Base-by-base conservation (phyloP, 805 yeast species). In the Cyberlindnera petersonii region DNA sequence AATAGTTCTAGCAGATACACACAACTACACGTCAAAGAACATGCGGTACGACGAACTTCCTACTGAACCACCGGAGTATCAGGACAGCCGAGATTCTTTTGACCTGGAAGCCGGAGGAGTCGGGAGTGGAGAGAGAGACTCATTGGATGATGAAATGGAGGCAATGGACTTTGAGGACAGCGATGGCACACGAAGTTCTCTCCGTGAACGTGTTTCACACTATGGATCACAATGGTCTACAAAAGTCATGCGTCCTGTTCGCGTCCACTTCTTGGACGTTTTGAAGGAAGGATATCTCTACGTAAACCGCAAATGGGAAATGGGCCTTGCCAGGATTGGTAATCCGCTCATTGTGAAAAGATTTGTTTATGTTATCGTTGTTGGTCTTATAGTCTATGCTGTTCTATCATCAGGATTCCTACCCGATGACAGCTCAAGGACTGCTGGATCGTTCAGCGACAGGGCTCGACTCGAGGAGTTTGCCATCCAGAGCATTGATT, bases 331-430 rank as follows among this genome's bases (percentile, higher is more conserved):
- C 15, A 74, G 74, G 43, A 49, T 85, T n/a, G 96, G 96, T 5
- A 87, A 89, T 55, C 96, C 96, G 4, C 61, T 87, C 33, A 82
- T 91, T 20, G 77, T 89, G 20, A 82, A 84, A 49, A 67, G 98
- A 29, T 66, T 89, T 27, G 59, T 85, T 3, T 86, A 86, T 52
- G 84, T 91, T 9, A 52, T 79, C 2, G 55, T 81, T 33, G 74
- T 86, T 48, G 75, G 86, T n/a, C 42, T 64, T 0, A 51, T 81
- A 5, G 64, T 86, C 5, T 79, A 79, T 48, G 50, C 74, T 18
- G 67, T 85, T 2, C 70, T 87, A 7, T 59, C 74, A 24, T 71
- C 81, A 37, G 84, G 83, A 4, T 45, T 73, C 13, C 56, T 76
- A 39, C 75, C 84, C 1, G 60, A 55, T 23, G 68, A 68, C 27